Base-by-base conservation (phyloP, 2,329 filamentous ascomycete genomes). In the Metarhizium sp. region DNA sequence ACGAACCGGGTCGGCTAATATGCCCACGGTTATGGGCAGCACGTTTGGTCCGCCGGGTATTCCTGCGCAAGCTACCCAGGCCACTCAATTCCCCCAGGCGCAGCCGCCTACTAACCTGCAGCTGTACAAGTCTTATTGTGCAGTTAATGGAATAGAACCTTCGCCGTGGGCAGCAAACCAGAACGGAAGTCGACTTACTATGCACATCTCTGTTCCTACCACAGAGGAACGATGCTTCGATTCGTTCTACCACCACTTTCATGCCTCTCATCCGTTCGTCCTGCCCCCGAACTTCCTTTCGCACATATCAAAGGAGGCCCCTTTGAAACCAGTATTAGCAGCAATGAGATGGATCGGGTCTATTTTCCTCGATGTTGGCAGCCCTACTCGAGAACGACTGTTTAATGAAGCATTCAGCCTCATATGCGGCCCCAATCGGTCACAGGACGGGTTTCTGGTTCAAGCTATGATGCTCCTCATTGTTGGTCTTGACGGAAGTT, bases 381-480 rank as follows among this genome's bases (percentile, higher is more conserved):
- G 75, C 20, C 60, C 73, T 36, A 18, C 29, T 25, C 68, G 77
- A 20, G 73, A 74, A 1, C 72, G 72, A 25, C 80, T 81, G 48
- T 76, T 81, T 47, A 81, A 85, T 56, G 84, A 86, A 63, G 81
- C 80, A 4, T 71, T 79, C 60, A 73, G 74, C 16, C 68, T 79
- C 1, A 69, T 77, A 2, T 77, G 81, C 60, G 71, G 75, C 42
- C 71, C 75, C 0, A 68, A 70, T 4, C 72, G 73, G 1, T 67
- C 73, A 4, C 75, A 75, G 55, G 79, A 84, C 58, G 81, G 79
- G 0, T 89, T 83, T 65, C 73, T 85, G 4, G 83, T 95, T 0
- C 92, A 96, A 71, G 85, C 89, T 3, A 77, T 94, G 66, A 71
- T 95, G 48, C 75, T 96, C 4, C 80, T 90, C 54, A 79, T 90